Conservation (phyloP, 257 asterid genomes). For the Phtheirospermum japonicum region DNA sequence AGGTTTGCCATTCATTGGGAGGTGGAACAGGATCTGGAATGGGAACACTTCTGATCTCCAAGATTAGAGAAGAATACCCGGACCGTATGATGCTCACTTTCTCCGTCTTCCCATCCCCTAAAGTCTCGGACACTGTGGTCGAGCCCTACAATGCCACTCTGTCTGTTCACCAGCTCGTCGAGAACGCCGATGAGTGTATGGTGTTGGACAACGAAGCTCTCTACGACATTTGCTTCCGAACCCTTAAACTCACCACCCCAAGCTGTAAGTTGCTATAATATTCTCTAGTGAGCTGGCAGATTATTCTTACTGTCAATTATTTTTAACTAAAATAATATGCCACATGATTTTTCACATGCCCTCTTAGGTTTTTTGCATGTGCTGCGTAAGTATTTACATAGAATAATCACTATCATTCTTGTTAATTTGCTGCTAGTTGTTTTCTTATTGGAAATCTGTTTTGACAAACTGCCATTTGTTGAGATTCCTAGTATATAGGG, state of each 20-base stretch:
- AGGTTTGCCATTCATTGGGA: constrained; percentile 51
- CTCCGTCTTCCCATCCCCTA: constrained; percentile 49
- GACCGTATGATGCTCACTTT: constrained; percentile 53
- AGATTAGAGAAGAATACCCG: constrained; percentile 50
- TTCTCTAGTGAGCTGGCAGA: not conserved
- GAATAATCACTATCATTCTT: not conserved
- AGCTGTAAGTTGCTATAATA: constrained; percentile 37
- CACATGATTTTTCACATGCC: too few species aligned
- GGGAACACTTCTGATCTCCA: constrained; percentile 50
- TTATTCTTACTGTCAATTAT: not conserved
- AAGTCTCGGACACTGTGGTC: constrained; percentile 50
- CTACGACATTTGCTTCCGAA: constrained; percentile 52
- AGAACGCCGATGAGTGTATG: constrained; percentile 53
- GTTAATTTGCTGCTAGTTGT: not conserved
- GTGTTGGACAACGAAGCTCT: constrained; percentile 51
- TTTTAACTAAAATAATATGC: not conserved
- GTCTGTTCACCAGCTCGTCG: constrained; percentile 51
- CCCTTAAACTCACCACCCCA: constrained; percentile 54
- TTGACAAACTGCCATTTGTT: constrained; percentile 6
- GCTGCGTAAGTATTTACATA: not conserved
- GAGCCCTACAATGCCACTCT: constrained; percentile 50
- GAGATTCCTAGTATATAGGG: too few species aligned
- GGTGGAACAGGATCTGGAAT: constrained; percentile 57
- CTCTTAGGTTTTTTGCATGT: too few species aligned
- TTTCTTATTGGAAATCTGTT: not conserved